These are phyloP conservation scores for Wilcoxina mikolae DNA, from an alignment of 495 filamentous ascomycete genomes.

Conservation along the genomic window DNA sequence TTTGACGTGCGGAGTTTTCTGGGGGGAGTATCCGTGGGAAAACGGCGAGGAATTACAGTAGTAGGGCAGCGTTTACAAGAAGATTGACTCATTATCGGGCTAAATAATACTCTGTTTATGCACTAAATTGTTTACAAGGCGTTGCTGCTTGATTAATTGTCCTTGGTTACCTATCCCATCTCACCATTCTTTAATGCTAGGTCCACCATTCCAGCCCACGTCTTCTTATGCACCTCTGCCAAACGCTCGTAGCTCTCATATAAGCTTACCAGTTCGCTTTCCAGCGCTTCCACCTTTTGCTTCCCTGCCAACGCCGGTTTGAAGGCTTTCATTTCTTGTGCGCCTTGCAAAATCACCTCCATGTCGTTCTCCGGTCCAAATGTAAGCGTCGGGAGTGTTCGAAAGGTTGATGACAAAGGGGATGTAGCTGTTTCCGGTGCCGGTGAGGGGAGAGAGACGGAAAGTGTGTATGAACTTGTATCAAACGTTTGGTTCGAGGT, in stretches of 20 bases:
- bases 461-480: constrained; percentile 3
- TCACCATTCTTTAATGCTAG: constrained; percentile 1
- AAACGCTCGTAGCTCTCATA: constrained; percentile 26
- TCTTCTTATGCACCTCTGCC: constrained; percentile 19
- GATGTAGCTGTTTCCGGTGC: background rate
- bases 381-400: background rate
- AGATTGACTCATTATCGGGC: too few relatives aligned
- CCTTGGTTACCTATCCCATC: background rate
- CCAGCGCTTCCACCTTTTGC: constrained; percentile 16
- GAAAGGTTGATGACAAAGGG: background rate
- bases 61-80: too few relatives aligned
- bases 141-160: too few relatives aligned
- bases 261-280: constrained; percentile 17
- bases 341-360: constrained; percentile 12
- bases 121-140: too few relatives aligned
- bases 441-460: background rate
- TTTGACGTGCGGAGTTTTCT: too few relatives aligned
- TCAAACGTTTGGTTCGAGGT: constrained; percentile 9
- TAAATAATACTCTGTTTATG: too few relatives aligned
- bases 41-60: too few relatives aligned
- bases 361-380: constrained; percentile 15
- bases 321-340: constrained; percentile 15
- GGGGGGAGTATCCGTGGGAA: too few relatives aligned
- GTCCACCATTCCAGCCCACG: constrained; percentile 20
- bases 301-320: constrained; percentile 14